Base-by-base conservation (phyloP, 177 flowering plant genomes). In the Telopea speciosissima region DNA sequence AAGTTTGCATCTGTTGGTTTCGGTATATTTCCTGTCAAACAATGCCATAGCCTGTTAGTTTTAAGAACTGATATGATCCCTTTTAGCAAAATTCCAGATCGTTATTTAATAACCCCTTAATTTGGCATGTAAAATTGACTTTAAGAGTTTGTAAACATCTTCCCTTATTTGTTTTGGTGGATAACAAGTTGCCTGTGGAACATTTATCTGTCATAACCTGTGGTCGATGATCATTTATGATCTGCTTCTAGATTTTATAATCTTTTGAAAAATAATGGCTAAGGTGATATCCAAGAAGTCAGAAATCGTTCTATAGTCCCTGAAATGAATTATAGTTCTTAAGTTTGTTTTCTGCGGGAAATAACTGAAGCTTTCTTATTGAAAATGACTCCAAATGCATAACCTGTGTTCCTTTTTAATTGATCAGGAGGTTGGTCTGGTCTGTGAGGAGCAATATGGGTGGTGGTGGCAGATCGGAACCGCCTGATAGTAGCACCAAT, bases 391-490 rank as follows among this genome's bases (percentile, higher is more conserved):
- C 19, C 24, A 44, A 61, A 24, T 54, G 25, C 24, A 19, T 49
- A 12, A 49, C 63, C n/a, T 56, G 68, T 63, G 31, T 58, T 60
- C 65, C 8, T 70, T 28, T 63, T 65, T 44, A 61, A 25, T 65
- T 69, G 23, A 70, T n/a, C 79, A 93, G 98, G 89, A 85, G 79
- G 74, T 74, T 69, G 77, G 54, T 70, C 36, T 86, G 92, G 96
- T 76, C 82, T 22, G 62, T 86, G 60, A 81, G 80, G 75, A 91
- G 89, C 83, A 85, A 76, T 74, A 74, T 75, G 24, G 89, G 84
- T 74, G 83, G 83, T 26, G 40, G 6, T 36, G 40, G 40, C 22
- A 67, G 80, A 61, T 73, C 79, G 63, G 83, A 85, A 68, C 76
- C 88, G 52, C 66, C 92, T 33, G 44, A 79, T 40, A 79, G 80